These are phyloP conservation scores for Chytriomyces hyalinus DNA, from an alignment of 192 early-diverging fungal species.

Conservation along the genomic window DNA sequence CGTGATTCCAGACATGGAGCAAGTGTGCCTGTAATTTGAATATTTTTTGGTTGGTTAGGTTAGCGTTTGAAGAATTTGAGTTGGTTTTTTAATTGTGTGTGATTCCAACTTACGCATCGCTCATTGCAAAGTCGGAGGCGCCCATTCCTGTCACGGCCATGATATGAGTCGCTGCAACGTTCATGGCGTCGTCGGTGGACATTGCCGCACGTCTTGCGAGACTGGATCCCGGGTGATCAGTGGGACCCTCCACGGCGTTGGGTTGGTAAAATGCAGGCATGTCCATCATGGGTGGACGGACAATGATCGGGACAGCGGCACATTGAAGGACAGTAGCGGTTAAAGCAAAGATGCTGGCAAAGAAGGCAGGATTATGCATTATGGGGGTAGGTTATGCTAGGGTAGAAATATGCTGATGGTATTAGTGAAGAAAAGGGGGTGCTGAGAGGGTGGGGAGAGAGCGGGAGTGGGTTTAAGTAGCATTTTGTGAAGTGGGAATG, in stretches of 20 bases:
- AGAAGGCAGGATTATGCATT: conserved; percentile 15
- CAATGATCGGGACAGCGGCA: not conserved
- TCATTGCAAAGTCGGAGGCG: not conserved
- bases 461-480: too few species aligned
- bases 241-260: not conserved
- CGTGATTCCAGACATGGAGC: conserved; percentile 1
- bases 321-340: not conserved
- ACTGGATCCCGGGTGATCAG: too few species aligned
- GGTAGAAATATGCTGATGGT: conserved; percentile 14
- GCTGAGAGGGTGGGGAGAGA: too few species aligned
- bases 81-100: too few species aligned
- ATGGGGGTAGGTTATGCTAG: not conserved
- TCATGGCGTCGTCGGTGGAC: not conserved
- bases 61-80: too few species aligned
- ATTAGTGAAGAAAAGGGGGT: too few species aligned
- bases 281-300: not conserved
- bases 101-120: conserved; percentile 8
- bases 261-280: conserved; percentile 16
- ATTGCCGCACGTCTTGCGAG: not conserved
- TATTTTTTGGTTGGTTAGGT: not conserved
- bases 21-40: not conserved
- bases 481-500: too few species aligned
- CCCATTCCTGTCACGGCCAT: not conserved
- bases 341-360: conserved; percentile 9
- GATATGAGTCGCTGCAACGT: not conserved